Evolutionary conservation across 768 basidiomycete genomes (phyloP).

Genomic region (Phaeotremella skinneri): DNA sequence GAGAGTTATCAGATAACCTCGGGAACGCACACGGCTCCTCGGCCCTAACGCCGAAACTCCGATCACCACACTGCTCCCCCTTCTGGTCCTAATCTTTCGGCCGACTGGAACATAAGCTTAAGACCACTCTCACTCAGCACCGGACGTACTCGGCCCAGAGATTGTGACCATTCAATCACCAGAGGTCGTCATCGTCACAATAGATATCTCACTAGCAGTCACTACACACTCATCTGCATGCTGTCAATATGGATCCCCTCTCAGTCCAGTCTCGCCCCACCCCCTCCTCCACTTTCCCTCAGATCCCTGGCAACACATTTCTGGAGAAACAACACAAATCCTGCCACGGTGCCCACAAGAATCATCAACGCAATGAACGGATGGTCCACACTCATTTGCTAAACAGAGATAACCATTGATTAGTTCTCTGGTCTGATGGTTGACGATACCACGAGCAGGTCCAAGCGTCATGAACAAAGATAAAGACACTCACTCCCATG

Average conservation of each 20-base stretch:
- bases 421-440: background rate
- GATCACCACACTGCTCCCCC: background rate
- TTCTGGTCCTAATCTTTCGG: background rate
- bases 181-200: no score
- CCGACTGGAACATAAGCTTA: background rate
- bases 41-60: background rate
- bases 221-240: no score
- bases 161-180: no score
- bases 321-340: constrained; percentile 33
- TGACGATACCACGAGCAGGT: background rate
- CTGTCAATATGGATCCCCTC: background rate
- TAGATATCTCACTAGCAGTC: no score
- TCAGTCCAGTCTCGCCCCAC: constrained; percentile 10
- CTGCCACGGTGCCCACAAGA: constrained; percentile 31
- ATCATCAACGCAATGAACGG: constrained; percentile 31
- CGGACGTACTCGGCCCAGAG: no score
- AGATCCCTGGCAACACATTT: constrained; percentile 26
- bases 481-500: constrained; percentile 30
- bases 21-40: no score
- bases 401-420: constrained; percentile 1
- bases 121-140: no score
- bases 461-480: background rate
- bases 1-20: no score
- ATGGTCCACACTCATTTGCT: constrained; percentile 39
- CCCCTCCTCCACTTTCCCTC: constrained; percentile 6